These are phyloP conservation scores for Peronospora destructor DNA, from an alignment of 352 stramenopile genomes.

Conservation along the genomic window DNA sequence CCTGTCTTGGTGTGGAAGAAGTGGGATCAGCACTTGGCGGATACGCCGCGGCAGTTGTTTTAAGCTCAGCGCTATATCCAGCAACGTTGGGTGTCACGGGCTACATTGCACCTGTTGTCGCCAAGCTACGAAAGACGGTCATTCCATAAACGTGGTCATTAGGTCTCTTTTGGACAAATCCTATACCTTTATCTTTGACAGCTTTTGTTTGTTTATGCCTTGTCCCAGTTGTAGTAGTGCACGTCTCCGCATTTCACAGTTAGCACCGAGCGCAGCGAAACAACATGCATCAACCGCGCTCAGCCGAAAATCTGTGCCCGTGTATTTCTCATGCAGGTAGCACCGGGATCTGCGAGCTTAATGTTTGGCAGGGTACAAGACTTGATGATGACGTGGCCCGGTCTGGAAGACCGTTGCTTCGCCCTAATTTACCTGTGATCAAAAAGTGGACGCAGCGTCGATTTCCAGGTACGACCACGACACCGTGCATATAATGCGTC, in stretches of 20 bases:
- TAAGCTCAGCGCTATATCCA: slow-evolving; percentile 72
- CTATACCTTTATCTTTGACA: slow-evolving; percentile 1
- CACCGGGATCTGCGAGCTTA: slow-evolving; percentile 40
- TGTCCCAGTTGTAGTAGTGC: slow-evolving; percentile 6
- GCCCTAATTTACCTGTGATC: slow-evolving; percentile 33
- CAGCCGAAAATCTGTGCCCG: slow-evolving; percentile 14
- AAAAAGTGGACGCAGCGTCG: slow-evolving; percentile 35
- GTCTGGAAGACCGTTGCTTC: slow-evolving; percentile 29
- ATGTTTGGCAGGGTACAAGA: slow-evolving; percentile 50
- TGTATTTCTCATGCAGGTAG: slow-evolving; percentile 27
- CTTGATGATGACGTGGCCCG: slow-evolving; percentile 26
- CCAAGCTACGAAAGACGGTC: slow-evolving; percentile 47
- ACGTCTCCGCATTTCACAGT: slow-evolving; percentile 4
- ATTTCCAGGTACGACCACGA: slow-evolving; percentile 24
- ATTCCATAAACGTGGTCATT: slow-evolving; percentile 25
- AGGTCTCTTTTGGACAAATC: slow-evolving; percentile 2
- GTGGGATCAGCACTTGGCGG: slow-evolving; percentile 61
- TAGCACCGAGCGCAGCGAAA: slow-evolving; percentile 28
- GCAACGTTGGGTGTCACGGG: slow-evolving; percentile 69
- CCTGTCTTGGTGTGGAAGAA: slow-evolving; percentile 61
- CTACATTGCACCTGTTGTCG: slow-evolving; percentile 66
- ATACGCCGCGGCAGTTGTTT: slow-evolving; percentile 75
- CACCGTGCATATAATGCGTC: background rate
- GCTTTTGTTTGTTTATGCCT: background rate
- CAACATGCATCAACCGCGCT: background rate